Evolutionary conservation across 1,284 basidiomycete species (phyloP), one percentile per base, ranked within the genome.

Genomic region (Cryptococcus sp.): DNA sequence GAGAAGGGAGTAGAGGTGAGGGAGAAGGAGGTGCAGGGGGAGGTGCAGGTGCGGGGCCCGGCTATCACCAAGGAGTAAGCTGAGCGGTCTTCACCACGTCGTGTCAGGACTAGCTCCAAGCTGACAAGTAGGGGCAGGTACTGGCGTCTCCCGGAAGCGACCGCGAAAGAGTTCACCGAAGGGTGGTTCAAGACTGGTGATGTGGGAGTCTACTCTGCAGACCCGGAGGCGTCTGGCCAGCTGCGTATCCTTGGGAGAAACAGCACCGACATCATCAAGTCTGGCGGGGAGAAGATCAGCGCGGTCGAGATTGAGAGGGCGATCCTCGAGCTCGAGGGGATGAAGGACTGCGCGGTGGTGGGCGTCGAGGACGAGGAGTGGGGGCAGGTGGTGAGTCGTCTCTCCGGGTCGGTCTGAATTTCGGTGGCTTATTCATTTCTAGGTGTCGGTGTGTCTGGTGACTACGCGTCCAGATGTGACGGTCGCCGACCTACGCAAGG

Each of bases 181-280:
- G 66, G 70, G 35, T 77, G 74, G 74, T 77, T 77, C 64, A 75
- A 72, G 60, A 72, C 75, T 4, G 75, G 75, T 35, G 75, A 77
- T 53, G 68, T 77, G 36, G 75, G 63, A 2, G 61, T 73, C 13
- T 62, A 62, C 16, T 65, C 65, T 1, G 57, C 60, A 8, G 63
- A 55, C 12, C 16, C 55, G 1, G 56, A 50, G 24, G 61, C 64
- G 18, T 46, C 55, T 12, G 70, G 67, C 13, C 66, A 67, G 36
- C 65, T 63, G 43, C 64, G 62, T 33, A 68, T 76, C 43, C 61
- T 74, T 9, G 74, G 74, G 0, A 55, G 74, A 9, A 64, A 49
- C 21, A 64, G 60, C 21, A 69, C 69, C 3, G 71, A 72, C 48
- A 72, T 72, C 28, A 72, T 72, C 67, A 71, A 72, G 60, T 57